Evolutionary conservation across 2,329 filamentous ascomycete genomes (phyloP).

Genomic region (Fonsecaea nubica): DNA sequence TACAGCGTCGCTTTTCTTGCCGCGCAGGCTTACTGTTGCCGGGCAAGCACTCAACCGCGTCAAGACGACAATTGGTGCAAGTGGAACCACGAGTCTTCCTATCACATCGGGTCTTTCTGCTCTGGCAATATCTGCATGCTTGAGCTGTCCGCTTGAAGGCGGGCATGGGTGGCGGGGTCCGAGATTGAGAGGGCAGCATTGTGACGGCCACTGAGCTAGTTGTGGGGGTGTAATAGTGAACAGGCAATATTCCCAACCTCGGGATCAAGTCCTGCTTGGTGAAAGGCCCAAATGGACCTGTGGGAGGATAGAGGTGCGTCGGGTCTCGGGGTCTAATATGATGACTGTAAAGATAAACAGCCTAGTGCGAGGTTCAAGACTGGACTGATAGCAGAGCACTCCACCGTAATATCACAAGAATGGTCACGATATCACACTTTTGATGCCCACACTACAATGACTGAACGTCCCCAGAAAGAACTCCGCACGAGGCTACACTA

Average conservation of each 20-base stretch:
- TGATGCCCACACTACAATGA: not conserved
- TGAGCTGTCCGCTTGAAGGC: conserved; percentile 21
- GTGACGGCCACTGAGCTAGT: not conserved
- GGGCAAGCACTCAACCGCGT: conserved; percentile 62
- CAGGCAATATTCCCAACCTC: not conserved
- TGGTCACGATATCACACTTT: not conserved
- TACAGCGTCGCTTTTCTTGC: conserved; percentile 46
- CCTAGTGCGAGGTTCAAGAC: not conserved
- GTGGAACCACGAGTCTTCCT: conserved; percentile 50
- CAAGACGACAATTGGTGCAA: conserved; percentile 79
- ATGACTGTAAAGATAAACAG: not conserved
- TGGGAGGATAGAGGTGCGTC: not conserved
- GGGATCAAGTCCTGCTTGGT: not conserved
- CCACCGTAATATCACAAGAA: not conserved
- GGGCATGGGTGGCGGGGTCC: conserved; percentile 5
- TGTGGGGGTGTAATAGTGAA: not conserved
- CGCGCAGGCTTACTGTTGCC: conserved; percentile 75
- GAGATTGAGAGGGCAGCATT: conserved; percentile 9
- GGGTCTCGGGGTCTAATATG: not conserved
- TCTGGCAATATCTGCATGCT: conserved; percentile 23
- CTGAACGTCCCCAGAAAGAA: not conserved
- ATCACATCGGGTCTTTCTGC: conserved; percentile 24
- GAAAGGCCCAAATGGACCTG: not conserved
- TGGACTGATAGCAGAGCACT: not conserved
- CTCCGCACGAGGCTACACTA: conserved; percentile 3